A percentile compares a stretch with the other conserved stretches of the same genome.
These are phyloP conservation scores for Papilionanthe hybrid DNA, from an alignment of 116 monocot species.

Conservation along the genomic window DNA sequence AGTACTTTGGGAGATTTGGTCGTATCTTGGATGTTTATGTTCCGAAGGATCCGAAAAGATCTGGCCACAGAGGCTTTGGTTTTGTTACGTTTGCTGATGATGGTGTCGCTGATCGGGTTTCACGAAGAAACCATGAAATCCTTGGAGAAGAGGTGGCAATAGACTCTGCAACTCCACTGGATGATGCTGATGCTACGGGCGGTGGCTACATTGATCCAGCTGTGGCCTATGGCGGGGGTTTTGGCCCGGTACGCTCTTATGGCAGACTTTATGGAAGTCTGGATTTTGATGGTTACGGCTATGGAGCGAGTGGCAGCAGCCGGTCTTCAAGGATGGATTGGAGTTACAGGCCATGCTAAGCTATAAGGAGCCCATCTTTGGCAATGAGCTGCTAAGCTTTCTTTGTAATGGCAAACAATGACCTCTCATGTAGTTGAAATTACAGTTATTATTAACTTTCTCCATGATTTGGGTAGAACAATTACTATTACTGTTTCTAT, in stretches of 20 bases:
- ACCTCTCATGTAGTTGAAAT: too few species aligned
- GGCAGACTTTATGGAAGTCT: slow-evolving; percentile 72
- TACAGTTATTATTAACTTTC: neutral
- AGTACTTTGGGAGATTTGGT: slow-evolving; percentile 92
- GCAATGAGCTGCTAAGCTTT: neutral
- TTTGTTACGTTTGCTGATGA: slow-evolving; percentile 98
- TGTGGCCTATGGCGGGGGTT: slow-evolving; percentile 45
- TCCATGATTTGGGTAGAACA: neutral
- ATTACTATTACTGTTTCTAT: neutral
- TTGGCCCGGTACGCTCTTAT: slow-evolving; percentile 68
- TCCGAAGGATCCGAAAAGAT: slow-evolving; percentile 97
- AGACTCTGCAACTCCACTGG: slow-evolving; percentile 90
- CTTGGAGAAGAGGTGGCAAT: slow-evolving; percentile 95
- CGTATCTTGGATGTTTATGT: slow-evolving; percentile 90
- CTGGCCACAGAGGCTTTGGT: slow-evolving; percentile 92
- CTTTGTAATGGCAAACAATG: neutral
- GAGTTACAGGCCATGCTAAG: slow-evolving; percentile 91
- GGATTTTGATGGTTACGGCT: slow-evolving; percentile 89
- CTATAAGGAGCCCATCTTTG: slow-evolving; percentile 14
- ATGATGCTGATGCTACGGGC: slow-evolving; percentile 37
- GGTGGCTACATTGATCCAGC: slow-evolving; percentile 43
- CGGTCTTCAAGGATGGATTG: slow-evolving; percentile 77
- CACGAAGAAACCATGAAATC: slow-evolving; percentile 90
- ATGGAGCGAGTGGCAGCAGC: slow-evolving; percentile 63
- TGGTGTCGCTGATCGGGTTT: slow-evolving; percentile 89